These are phyloP conservation scores for Pisolithus tinctorius DNA, from an alignment of 768 basidiomycete genomes.

Conservation along the genomic window DNA sequence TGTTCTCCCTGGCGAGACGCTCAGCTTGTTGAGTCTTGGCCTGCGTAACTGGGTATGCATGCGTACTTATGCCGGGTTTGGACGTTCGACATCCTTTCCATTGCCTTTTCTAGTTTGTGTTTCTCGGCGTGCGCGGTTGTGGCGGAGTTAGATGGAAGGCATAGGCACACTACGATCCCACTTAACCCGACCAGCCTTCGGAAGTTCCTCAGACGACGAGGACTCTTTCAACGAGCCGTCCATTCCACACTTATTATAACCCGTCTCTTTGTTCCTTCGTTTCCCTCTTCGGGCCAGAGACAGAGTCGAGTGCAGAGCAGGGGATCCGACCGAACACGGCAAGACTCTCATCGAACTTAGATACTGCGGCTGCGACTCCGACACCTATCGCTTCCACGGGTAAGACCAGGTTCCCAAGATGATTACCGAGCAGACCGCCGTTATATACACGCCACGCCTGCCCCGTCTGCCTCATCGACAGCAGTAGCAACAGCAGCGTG, in stretches of 20 bases:
- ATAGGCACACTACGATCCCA: constrained; percentile 76
- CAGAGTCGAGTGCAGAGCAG: constrained; percentile 4
- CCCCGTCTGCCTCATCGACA: background rate
- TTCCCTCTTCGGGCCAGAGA: constrained; percentile 16
- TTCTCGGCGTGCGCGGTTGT: no score
- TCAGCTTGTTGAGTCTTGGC: no score
- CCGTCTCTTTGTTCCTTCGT: constrained; percentile 19
- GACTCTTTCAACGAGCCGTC: constrained; percentile 28
- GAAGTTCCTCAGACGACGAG: constrained; percentile 18
- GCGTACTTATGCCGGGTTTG: no score
- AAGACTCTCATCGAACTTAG: constrained; percentile 16
- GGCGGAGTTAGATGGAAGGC: constrained; percentile 60
- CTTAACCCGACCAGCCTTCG: constrained; percentile 42
- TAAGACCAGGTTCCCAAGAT: constrained; percentile 24
- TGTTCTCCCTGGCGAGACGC: no score
- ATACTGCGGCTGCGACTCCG: constrained; percentile 17
- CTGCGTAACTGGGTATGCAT: no score
- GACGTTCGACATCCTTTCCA: no score
- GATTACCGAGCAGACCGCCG: constrained; percentile 31
- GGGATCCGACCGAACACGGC: constrained; percentile 11
- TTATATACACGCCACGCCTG: constrained; percentile 15
- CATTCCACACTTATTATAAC: constrained; percentile 10
- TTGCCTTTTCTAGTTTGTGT: no score
- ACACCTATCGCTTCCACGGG: constrained; percentile 17
- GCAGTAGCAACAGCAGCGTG: no score